phyloP scores from a whole-genome alignment of 2,329 filamentous ascomycete genomes.

The Colletotrichum coccodes region DNA sequence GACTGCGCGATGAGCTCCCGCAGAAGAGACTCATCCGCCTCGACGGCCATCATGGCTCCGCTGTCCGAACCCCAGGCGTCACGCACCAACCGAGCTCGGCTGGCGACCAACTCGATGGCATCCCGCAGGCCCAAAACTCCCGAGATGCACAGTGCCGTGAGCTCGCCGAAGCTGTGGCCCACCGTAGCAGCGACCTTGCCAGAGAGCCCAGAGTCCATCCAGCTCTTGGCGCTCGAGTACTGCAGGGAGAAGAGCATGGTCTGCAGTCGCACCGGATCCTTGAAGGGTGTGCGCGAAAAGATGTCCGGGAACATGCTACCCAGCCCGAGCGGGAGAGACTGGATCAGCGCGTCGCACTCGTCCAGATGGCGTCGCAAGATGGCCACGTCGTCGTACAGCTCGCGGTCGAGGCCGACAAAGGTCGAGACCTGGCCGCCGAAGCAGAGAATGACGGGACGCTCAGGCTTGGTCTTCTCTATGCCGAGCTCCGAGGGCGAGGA shows the following conservation, averaged over 20 bases:
- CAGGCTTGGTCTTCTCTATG: too few species aligned
- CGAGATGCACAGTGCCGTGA: conserved; percentile 50
- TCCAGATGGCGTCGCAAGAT: conserved; percentile 42
- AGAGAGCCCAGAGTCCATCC: conserved; percentile 52
- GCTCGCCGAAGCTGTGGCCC: conserved; percentile 53
- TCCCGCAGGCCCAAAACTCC: conserved; percentile 42
- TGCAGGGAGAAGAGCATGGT: conserved; percentile 50
- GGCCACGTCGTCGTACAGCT: conserved; percentile 35
- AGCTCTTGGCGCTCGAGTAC: conserved; percentile 45
- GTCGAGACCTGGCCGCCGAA: conserved; percentile 49
- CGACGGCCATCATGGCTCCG: conserved; percentile 51
- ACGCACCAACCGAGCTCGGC: conserved; percentile 42
- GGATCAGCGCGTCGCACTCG: conserved; percentile 43
- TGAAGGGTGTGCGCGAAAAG: conserved; percentile 38
- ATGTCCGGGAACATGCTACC: conserved; percentile 45
- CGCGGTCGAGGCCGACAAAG: background rate
- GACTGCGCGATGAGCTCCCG: too few species aligned
- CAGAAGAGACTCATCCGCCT: conserved; percentile 45
- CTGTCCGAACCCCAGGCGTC: conserved; percentile 46
- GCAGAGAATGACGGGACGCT: conserved; percentile 47
- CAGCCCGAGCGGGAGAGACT: too few species aligned
- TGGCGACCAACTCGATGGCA: conserved; percentile 41
- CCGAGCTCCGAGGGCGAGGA: too few species aligned
- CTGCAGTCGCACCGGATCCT: conserved; percentile 47
- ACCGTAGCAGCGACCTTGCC: background rate